A percentile compares a stretch with the other conserved stretches of the same genome.
These are phyloP conservation scores for Simmondsia chinensis DNA, from an alignment of 148 eudicot species.

Conservation along the genomic window DNA sequence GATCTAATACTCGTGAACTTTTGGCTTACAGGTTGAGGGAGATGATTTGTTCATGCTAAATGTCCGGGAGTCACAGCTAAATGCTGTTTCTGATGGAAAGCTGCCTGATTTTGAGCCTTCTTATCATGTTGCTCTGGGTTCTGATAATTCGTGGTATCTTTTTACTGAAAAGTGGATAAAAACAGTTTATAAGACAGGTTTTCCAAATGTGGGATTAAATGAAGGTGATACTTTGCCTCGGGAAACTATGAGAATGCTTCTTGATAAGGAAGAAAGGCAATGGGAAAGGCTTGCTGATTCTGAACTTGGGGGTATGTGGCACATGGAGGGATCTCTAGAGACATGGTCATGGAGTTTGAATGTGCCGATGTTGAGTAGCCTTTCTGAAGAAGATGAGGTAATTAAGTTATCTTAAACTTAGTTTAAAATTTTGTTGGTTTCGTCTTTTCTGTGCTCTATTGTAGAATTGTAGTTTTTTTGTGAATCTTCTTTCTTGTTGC, in stretches of 20 bases:
- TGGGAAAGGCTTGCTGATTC: slow-evolving; percentile 71
- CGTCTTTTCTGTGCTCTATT: neutral
- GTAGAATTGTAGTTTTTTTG: neutral
- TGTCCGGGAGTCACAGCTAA: slow-evolving; percentile 20
- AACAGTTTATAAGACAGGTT: slow-evolving; percentile 72
- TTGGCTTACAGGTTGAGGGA: slow-evolving; percentile 40
- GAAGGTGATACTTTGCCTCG: slow-evolving; percentile 65
- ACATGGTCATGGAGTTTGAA: slow-evolving; percentile 99
- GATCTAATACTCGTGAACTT: neutral
- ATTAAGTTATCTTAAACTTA: neutral
- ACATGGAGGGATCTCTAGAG: slow-evolving; percentile 86
- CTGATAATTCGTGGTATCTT: slow-evolving; percentile 98
- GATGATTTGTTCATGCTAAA: slow-evolving; percentile 35
- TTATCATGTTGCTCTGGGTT: slow-evolving; percentile 96
- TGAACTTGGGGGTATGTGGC: slow-evolving; percentile 82
- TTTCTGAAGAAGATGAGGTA: slow-evolving; percentile 85
- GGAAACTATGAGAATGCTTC: slow-evolving; percentile 58
- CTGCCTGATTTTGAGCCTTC: slow-evolving; percentile 35
- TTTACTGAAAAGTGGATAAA: slow-evolving; percentile 96
- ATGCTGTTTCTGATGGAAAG: slow-evolving; percentile 13
- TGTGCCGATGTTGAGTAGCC: slow-evolving; percentile 87
- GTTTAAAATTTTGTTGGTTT: neutral
- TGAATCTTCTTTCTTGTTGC: neutral
- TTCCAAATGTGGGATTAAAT: slow-evolving; percentile 72
- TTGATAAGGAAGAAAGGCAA: slow-evolving; percentile 73